Evolutionary conservation across 2,329 filamentous ascomycete genomes (phyloP).

Genomic region (Cryoendolithus antarcticus): DNA sequence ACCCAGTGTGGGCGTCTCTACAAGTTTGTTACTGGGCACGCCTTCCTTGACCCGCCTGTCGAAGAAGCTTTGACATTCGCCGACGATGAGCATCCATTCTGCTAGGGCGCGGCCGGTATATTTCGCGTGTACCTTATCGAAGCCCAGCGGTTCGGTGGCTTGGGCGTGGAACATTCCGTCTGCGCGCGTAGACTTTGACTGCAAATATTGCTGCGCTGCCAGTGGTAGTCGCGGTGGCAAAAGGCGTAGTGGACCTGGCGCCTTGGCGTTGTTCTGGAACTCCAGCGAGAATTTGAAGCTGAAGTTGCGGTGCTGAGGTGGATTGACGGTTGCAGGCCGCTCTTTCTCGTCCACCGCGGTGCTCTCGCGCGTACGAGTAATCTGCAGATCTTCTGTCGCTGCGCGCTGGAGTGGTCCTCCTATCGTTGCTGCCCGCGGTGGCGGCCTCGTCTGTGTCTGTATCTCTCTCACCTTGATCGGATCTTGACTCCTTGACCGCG

Average conservation of each 20-base stretch:
- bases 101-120: constrained; percentile 63
- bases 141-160: constrained; percentile 24
- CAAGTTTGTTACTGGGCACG: constrained; percentile 49
- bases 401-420: too few species aligned
- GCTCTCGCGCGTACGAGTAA: too few species aligned
- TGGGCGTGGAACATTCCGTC: neutral
- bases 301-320: constrained; percentile 38
- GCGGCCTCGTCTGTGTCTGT: too few species aligned
- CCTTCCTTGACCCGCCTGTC: constrained; percentile 65
- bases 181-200: constrained; percentile 18
- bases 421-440: too few species aligned
- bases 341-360: neutral
- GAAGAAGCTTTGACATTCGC: constrained; percentile 71
- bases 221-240: constrained; percentile 56
- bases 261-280: constrained; percentile 46
- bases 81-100: constrained; percentile 66
- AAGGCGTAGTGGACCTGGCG: constrained; percentile 50
- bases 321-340: neutral
- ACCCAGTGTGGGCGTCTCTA: constrained; percentile 56
- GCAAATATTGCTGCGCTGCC: constrained; percentile 55
- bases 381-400: too few species aligned
- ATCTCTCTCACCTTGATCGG: too few species aligned
- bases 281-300: constrained; percentile 66
- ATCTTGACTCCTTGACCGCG: too few species aligned
- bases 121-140: constrained; percentile 32